A percentile compares a stretch with the other conserved stretches of the same genome.
Conservation (phyloP, 1,284 basidiomycete species). For the Schizophyllum commune region DNA sequence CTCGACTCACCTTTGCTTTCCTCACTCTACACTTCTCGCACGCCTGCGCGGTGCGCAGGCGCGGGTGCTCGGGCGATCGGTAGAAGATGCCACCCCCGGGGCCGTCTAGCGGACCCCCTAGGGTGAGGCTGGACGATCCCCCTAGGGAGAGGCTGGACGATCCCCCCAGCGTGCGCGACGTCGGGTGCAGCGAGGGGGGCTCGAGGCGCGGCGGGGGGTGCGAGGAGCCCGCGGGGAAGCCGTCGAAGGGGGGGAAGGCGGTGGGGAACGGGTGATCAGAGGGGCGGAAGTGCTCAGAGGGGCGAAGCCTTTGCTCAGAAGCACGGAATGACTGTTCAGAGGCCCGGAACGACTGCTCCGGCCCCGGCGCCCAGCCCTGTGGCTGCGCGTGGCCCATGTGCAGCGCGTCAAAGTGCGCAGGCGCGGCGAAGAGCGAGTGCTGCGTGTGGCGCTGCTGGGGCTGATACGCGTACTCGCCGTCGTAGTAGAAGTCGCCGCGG, state of each 20-base stretch:
- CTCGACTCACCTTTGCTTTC: constrained; percentile 63
- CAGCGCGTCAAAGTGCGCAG: not conserved
- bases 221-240: not conserved
- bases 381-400: not conserved
- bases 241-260: not conserved
- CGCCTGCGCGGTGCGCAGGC: constrained; percentile 52
- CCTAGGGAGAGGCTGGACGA: too few relatives aligned
- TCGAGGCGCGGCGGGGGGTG: not conserved
- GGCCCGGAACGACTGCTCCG: not conserved
- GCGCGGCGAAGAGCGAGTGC: not conserved
- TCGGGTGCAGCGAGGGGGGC: not conserved
- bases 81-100: constrained; percentile 53
- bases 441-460: not conserved
- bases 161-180: constrained; percentile 35
- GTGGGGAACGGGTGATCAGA: not conserved
- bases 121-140: too few relatives aligned
- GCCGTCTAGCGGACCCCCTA: constrained; percentile 47
- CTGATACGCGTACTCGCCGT: not conserved
- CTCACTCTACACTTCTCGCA: constrained; percentile 56
- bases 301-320: too few relatives aligned
- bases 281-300: too few relatives aligned
- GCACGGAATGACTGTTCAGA: too few relatives aligned
- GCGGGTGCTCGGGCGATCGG: constrained; percentile 48
- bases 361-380: not conserved
- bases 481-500: not conserved